Conservation (phyloP, 192 early-diverging fungal genomes). For the Chytriomyces confervae region DNA sequence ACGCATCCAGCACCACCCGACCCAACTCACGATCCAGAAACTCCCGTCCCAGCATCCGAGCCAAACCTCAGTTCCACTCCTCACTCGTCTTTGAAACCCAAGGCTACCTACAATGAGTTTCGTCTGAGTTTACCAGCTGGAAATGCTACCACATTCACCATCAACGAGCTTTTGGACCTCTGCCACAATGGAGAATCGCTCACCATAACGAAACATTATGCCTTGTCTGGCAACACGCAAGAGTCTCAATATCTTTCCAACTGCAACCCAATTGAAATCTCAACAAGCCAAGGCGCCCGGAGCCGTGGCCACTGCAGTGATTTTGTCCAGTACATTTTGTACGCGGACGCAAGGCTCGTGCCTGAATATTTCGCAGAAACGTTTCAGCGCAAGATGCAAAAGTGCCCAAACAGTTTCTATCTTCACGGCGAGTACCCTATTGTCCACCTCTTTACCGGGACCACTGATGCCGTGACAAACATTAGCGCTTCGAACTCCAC, state of each 20-base stretch:
- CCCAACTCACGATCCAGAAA: too few species aligned
- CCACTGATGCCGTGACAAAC: too few species aligned
- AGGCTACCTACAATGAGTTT: too few species aligned
- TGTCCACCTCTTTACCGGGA: background rate
- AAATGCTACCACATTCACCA: background rate
- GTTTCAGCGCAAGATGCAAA: conserved; percentile 7
- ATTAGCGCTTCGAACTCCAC: too few species aligned
- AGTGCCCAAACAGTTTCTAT: conserved; percentile 18
- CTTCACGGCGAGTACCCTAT: conserved; percentile 27
- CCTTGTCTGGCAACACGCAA: background rate
- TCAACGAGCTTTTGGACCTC: background rate
- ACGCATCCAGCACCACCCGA: too few species aligned
- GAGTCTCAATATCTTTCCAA: conserved; percentile 8
- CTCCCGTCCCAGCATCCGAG: too few species aligned
- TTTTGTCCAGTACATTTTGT: conserved; percentile 25
- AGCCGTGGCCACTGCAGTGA: conserved; percentile 25
- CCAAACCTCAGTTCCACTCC: too few species aligned
- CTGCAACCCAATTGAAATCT: conserved; percentile 20
- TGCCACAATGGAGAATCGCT: background rate
- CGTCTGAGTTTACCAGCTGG: too few species aligned
- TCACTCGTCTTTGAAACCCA: too few species aligned
- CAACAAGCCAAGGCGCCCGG: background rate
- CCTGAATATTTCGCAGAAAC: conserved; percentile 13
- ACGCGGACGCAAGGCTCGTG: conserved; percentile 2
- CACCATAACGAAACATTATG: background rate